Conservation (phyloP, 2,329 filamentous ascomycete genomes). For the Penicillium sp. region DNA sequence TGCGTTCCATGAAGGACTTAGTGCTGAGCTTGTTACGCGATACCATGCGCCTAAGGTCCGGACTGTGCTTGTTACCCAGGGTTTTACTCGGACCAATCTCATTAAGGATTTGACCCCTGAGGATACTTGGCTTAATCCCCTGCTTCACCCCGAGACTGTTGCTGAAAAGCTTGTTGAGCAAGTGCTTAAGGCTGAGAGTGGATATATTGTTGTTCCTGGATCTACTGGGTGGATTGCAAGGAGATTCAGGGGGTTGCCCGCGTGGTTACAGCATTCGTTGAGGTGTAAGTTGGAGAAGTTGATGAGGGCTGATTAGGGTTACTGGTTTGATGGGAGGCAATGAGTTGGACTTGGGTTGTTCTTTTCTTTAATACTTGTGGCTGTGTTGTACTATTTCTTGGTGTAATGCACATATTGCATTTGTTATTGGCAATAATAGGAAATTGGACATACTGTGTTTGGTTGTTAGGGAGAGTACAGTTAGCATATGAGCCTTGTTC, state of each 20-base stretch:
- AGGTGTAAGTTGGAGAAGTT: conserved; percentile 41
- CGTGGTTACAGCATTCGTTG: conserved; percentile 60
- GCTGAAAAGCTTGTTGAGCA: conserved; percentile 62
- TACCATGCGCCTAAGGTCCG: conserved; percentile 64
- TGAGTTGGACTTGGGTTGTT: too few species aligned
- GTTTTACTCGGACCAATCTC: conserved; percentile 61
- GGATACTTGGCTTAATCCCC: conserved; percentile 52
- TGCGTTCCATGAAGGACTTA: conserved; percentile 65
- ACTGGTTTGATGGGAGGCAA: too few species aligned
- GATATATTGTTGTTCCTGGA: conserved; percentile 56
- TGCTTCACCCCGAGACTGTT: conserved; percentile 61
- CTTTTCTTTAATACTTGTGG: background rate
- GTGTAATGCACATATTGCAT: background rate
- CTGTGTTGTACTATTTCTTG: background rate
- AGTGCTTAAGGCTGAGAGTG: conserved; percentile 57
- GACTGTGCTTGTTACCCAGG: conserved; percentile 62
- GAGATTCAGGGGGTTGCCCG: conserved; percentile 53
- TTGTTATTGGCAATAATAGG: background rate
- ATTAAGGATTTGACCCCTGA: conserved; percentile 57
- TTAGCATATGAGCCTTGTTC: background rate
- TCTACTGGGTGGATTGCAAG: conserved; percentile 45
- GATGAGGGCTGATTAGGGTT: conserved; percentile 20
- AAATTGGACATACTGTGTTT: background rate
- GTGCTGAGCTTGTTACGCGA: conserved; percentile 56
- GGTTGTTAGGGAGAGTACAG: background rate